Base-by-base conservation (phyloP, 2,329 filamentous ascomycete species). In the Calonectria multiphialidica region DNA sequence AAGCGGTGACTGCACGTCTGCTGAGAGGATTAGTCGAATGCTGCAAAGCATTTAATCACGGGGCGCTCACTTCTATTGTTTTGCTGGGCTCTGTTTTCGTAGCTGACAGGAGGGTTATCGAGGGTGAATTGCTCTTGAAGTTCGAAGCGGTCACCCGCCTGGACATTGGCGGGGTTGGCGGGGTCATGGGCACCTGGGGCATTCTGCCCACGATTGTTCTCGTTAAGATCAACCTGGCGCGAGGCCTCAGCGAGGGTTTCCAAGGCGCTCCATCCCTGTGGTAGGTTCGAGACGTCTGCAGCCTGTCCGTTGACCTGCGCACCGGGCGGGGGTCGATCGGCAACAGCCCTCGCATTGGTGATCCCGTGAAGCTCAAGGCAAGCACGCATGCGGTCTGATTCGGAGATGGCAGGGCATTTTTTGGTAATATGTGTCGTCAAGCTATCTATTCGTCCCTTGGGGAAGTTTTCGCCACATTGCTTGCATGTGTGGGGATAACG, bases 401-500 rank as follows among this genome's bases (percentile, higher is more conserved):
- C 87, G 74, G 92, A 91, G 65, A 97, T 92, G 66, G 93, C 93
- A 47, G 94, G 94, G 82, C 96, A 98, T 87, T 94, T 95, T 83
- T 96, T 97, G 66, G 94, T 93, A 68, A 98, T 89, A 81, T 98
- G 96, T 74, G 89, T 92, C 50, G 92, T 93, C 72, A 98, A 85
- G 78, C 91, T 94, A 80, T 98, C 96, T 80, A 95, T 93, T 74
- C 96, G 92, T 73, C 96, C 96, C 82, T 98, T 98, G 74, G 95
- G 94, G 75, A 98, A 98, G 83, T 94, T 93, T 84, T 97, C 94
- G 76, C 95, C 95, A 82, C 95, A 98, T 76, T 92, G 89, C 83
- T 94, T 96, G 90, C 95, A 98, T 15, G 94, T 97, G 81, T 98
- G 95, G 78, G 95, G 93, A 81, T 98, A 98, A 71, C 96, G 92